Evolutionary conservation across 352 stramenopile species (phyloP), one percentile per base, ranked within the genome.

Genomic region (Hyaloperonospora arabidopsidis): DNA sequence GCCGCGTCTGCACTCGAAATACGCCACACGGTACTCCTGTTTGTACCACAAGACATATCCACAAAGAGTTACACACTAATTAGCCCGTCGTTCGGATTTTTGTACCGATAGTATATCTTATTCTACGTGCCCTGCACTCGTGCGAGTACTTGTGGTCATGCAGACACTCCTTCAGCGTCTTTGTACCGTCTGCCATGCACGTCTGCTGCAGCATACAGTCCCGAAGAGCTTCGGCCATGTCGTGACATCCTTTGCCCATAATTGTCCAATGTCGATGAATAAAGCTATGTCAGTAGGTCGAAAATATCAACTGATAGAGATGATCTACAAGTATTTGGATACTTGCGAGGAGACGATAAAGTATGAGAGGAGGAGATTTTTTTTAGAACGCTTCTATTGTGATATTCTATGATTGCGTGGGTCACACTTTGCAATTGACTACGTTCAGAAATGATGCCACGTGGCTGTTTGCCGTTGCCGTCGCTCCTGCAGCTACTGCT

Each of bases 1-100:
- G 19, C 81, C 81, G 18, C 81, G 81, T 56, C 86, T 89, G 70
- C 81, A 92, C 65, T 92, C 81, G 61, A 92, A 92, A 59, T 92
- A 92, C 19, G 81, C 79, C 38, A 84, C 65, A 5, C 81, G 81
- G 28, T 85, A 84, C 45, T 84, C 78, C 81, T 91, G 25, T 32
- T 10, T 10, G 4, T 4, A 32, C 4, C 25, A 32, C 8, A n/a
- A 10, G 25, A 32, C 25, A 32, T 8, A 32, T 32, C 4, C 25
- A 32, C 25, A 32, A 32, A 32, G 4, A 28, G 25, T 23, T 25
- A 68, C 5, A 3, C 54, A 14, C 15, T 46, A 8, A 40, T 60
- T 23, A 39, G 21, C 52, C 21, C 18, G 36, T 41, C 32, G 39
- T 17, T 61, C 10, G n/a, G n/a, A n/a, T 10, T 38, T 44, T 47